These are phyloP conservation scores for Pelagomonas calceolata DNA, from an alignment of 108 stramenopile genomes.

Conservation along the genomic window DNA sequence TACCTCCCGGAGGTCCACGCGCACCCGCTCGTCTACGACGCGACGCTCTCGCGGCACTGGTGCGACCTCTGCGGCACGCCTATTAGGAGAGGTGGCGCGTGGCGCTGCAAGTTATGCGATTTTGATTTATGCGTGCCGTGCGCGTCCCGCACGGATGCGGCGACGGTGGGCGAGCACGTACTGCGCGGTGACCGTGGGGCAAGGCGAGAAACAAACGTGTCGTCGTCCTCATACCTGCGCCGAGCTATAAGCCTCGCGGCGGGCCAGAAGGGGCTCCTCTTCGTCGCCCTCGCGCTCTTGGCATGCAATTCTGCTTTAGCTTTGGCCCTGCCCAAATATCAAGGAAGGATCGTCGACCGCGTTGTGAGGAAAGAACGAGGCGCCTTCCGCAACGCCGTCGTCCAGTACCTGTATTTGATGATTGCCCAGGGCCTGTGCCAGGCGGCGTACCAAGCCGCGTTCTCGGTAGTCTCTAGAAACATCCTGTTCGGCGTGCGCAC, in stretches of 20 bases:
- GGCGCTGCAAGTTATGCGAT: conserved; percentile 44
- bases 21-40: conserved; percentile 28
- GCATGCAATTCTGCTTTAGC: conserved; percentile 17
- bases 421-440: conserved; percentile 28
- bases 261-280: conserved; percentile 25
- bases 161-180: conserved; percentile 36
- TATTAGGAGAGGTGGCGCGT: conserved; percentile 26
- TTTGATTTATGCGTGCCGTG: conserved; percentile 42
- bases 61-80: conserved; percentile 34
- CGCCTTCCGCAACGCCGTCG: conserved; percentile 28
- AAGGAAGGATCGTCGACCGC: conserved; percentile 40
- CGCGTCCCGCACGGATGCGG: conserved; percentile 25
- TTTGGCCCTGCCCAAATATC: conserved; percentile 39
- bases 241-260: conserved; percentile 31
- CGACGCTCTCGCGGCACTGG: conserved; percentile 26
- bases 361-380: conserved; percentile 25
- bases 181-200: conserved; percentile 38
- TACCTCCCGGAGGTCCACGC: conserved; percentile 32
- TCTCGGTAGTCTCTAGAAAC: conserved; percentile 18
- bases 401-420: conserved; percentile 31
- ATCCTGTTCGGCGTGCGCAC: conserved; percentile 21
- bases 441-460: conserved; percentile 33
- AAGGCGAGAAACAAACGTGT: conserved; percentile 20
- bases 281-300: conserved; percentile 27
- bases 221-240: conserved; percentile 27